These are phyloP conservation scores for Aspergillus biplanus DNA, from an alignment of 495 filamentous ascomycete genomes.

Conservation along the genomic window DNA sequence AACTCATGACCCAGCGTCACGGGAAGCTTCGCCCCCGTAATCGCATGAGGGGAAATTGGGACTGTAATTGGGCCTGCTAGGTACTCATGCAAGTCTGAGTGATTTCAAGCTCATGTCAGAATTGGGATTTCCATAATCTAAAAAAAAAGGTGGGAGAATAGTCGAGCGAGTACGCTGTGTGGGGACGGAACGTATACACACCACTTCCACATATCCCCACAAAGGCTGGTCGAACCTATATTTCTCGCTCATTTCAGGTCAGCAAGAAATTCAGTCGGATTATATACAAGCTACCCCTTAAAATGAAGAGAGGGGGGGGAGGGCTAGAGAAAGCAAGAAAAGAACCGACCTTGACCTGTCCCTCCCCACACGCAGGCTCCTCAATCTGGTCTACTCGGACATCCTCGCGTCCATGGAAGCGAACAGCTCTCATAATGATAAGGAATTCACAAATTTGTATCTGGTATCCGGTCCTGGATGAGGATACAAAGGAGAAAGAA, in stretches of 20 bases:
- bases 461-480: neutral
- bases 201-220: conserved; percentile 43
- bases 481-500: neutral
- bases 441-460: neutral
- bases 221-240: conserved; percentile 40
- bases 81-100: conserved; percentile 64
- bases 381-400: conserved; percentile 46
- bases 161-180: neutral
- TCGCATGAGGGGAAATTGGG: conserved; percentile 59
- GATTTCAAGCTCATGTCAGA: neutral
- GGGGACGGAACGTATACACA: conserved; percentile 13
- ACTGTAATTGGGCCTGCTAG: conserved; percentile 57
- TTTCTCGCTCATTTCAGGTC: neutral
- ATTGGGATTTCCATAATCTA: neutral
- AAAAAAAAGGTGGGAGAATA: too few species aligned
- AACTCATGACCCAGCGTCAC: conserved; percentile 68
- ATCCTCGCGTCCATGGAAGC: conserved; percentile 46
- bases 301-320: neutral
- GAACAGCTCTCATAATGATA: conserved; percentile 46
- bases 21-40: conserved; percentile 59
- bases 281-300: neutral
- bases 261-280: too few species aligned
- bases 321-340: neutral
- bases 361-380: conserved; percentile 41
- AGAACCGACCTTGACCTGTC: conserved; percentile 44